These are phyloP conservation scores for Ascochyta lentis DNA, from an alignment of 2,329 filamentous ascomycete genomes.

Conservation along the genomic window DNA sequence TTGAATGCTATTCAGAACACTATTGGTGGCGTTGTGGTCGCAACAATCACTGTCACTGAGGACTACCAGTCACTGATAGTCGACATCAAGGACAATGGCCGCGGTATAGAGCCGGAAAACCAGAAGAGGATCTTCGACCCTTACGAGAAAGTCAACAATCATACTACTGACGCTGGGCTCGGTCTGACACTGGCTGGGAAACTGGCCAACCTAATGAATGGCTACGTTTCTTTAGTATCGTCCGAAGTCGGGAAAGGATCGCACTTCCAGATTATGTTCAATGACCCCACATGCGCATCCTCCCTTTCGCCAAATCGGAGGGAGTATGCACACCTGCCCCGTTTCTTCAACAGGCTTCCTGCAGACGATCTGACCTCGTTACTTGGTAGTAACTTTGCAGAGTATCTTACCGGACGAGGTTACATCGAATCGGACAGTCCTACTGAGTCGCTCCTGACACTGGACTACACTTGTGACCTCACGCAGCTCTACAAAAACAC, in stretches of 20 bases:
- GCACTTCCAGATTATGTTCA: constrained; percentile 49
- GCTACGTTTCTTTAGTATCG: constrained; percentile 47
- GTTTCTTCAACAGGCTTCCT: constrained; percentile 20
- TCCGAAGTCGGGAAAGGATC: constrained; percentile 49
- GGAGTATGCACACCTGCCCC: constrained; percentile 10
- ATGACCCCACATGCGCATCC: constrained; percentile 33
- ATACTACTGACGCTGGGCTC: constrained; percentile 52
- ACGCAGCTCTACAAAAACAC: constrained; percentile 24
- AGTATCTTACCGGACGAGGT: constrained; percentile 21
- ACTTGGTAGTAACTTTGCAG: constrained; percentile 23
- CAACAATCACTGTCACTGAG: constrained; percentile 41
- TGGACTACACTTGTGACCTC: constrained; percentile 34
- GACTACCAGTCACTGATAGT: constrained; percentile 44
- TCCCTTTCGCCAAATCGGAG: constrained; percentile 16
- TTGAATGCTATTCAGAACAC: constrained; percentile 54
- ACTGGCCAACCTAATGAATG: constrained; percentile 51
- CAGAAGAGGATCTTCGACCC: constrained; percentile 52
- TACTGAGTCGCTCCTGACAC: constrained; percentile 27
- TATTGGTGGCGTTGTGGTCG: constrained; percentile 45
- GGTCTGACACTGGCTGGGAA: constrained; percentile 54
- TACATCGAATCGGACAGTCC: constrained; percentile 18
- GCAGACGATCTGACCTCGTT: constrained; percentile 15
- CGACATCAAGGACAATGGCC: constrained; percentile 54
- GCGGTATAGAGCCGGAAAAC: constrained; percentile 48
- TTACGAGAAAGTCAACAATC: constrained; percentile 52